Evolutionary conservation across 1,284 basidiomycete species (phyloP), one percentile per base, ranked within the genome.

Genomic region (Caloboletus firmus): DNA sequence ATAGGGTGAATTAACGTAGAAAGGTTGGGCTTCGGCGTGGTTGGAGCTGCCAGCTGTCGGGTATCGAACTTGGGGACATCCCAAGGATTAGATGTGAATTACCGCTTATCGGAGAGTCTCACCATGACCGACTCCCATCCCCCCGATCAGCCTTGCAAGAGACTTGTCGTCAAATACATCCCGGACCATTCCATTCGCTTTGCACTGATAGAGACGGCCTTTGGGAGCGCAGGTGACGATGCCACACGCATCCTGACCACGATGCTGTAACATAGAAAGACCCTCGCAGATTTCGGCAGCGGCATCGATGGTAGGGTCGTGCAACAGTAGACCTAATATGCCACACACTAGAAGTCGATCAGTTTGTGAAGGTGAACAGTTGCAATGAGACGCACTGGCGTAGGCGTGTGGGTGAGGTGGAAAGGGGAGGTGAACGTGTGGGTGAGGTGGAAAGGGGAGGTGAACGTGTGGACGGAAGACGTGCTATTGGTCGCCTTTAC

Each of bases 111-210:
- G 18, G 34, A 22, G 28, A 18, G 32, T 26, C 62, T 66, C 63
- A 96, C 95, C 95, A 73, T 99, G 97, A 1, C 97, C 97, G 55
- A 99, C 85, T 57, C 97, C 97, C 97, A 99, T 99, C 57, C 88
- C 87, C 22, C 97, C 97, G 61, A 89, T 81, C 59, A 99, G 76
- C 59, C 84, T 87, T 43, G 84, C 81, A 52, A 98, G 77, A 22
- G 90, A 82, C 66, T 82, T 82, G 47, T 83, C 79, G 72, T 98
- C 95, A 73, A 99, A 96, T 58, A 99, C 91, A 72, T 99, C 97
- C 54, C 96, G 84, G 65, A 99, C 96, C 97, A 99, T 99, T 41
- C 97, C 97, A 72, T 99, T 99, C n/a, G 95, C 93, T 76, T 99
- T 99, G 81, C 92, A 95, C 73, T 99, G 97, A 74, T 91, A 96